These are phyloP conservation scores for Tuctoria greenei DNA, from an alignment of 176 grass and related monocot genomes.

Conservation along the genomic window DNA sequence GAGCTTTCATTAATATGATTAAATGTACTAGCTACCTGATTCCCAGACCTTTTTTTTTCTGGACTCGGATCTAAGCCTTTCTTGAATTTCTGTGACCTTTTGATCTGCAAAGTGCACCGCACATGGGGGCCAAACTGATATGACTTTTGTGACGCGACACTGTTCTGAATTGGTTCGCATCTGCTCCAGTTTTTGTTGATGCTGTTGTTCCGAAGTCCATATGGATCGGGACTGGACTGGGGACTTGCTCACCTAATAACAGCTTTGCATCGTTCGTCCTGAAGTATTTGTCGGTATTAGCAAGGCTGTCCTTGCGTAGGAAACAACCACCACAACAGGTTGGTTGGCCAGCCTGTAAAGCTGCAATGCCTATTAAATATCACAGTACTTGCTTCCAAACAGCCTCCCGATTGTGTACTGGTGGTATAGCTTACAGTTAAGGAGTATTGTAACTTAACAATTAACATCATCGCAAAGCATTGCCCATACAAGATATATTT, in stretches of 20 bases:
- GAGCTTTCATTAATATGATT: constrained; percentile 26
- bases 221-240: background rate
- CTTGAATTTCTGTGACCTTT: constrained; percentile 28
- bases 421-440: too few species aligned
- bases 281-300: constrained; percentile 42
- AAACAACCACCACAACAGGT: constrained; percentile 3
- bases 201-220: constrained; percentile 2
- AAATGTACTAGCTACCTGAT: constrained; percentile 4
- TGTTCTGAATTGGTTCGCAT: constrained; percentile 26
- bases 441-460: too few species aligned
- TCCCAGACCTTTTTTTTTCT: constrained; percentile 9
- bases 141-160: constrained; percentile 26
- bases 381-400: too few species aligned
- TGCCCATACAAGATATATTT: too few species aligned
- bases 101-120: constrained; percentile 35
- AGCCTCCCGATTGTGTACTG: too few species aligned
- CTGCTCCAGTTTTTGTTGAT: constrained; percentile 31
- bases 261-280: constrained; percentile 12
- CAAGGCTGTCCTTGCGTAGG: constrained; percentile 16
- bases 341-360: too few species aligned
- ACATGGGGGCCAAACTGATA: constrained; percentile 45
- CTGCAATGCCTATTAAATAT: too few species aligned
- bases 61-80: constrained; percentile 35
- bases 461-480: too few species aligned
- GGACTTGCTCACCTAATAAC: constrained; percentile 37